Evolutionary conservation across 2,329 filamentous ascomycete species (phyloP), one percentile per base, ranked within the genome.

Genomic region (Colletotrichum karsti): DNA sequence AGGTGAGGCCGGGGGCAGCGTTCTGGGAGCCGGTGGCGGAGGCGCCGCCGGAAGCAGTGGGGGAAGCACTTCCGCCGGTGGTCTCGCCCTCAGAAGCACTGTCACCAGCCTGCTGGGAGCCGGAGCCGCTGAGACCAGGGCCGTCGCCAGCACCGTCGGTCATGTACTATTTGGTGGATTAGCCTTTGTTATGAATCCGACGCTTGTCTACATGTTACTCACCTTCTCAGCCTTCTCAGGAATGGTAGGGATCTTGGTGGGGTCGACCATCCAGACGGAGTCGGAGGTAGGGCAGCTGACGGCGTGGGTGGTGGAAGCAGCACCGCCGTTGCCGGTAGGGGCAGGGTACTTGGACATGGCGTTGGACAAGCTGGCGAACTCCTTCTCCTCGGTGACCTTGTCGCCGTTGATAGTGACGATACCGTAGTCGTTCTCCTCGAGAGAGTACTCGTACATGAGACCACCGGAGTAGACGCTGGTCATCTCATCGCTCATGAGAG

Each of bases 401-500:
- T 80, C 74, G 70, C 85, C 87, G 51, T 80, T 76, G 75, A 96
- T 84, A 65, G 88, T 82, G 77, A 95, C 94, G 67, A 97, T 91
- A 71, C 95, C 95, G 80, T 90, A 98, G 50, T 91, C 86, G 82
- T 91, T 93, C 69, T 86, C 85, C 81, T 97, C 94, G 76, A 92
- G 83, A 9, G 92, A 91, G 85, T 97, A 99, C 82, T 98, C 95
- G 83, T 98, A 99, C 80, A 98, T 93, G 41, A 99, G 88, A 79
- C 96, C 96, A 75, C 96, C 96, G 42, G 95, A 98, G 88, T 97
- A 98, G 75, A 98, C 94, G 18, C 80, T 74, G 7, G 92, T 94
- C 95, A 98, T 98, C 68, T 97, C 79, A 20, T 80, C 81, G 81
- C 84, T 88, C 91, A 98, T 98, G 65, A 99, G 86, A 50, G 95